phyloP scores from a whole-genome alignment of 73 alveolate genomes.

The Paramecium pentaurelia region DNA sequence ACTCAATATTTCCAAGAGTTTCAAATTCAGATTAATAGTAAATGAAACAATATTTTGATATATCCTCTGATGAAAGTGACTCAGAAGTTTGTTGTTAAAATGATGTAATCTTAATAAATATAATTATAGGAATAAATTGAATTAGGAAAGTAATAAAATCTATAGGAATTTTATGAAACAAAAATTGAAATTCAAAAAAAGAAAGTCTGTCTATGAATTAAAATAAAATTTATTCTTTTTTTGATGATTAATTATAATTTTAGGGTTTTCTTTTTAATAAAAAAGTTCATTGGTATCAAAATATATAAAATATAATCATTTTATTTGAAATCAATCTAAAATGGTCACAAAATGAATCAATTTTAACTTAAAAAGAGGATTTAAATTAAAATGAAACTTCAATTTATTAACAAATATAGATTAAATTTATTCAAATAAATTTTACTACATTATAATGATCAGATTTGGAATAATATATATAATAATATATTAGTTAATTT shows the following conservation, averaged over 20 bases:
- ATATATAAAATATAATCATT: no score
- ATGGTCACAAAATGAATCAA: no score
- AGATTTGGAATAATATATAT: no score
- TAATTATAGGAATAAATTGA: neutral
- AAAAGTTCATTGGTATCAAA: no score
- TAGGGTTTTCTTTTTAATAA: no score
- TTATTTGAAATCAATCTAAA: no score
- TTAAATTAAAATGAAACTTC: no score
- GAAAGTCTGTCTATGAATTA: neutral
- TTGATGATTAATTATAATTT: neutral
- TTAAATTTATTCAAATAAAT: no score
- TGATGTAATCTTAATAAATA: neutral
- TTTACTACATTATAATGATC: no score
- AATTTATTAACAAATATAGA: no score
- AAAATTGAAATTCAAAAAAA: neutral
- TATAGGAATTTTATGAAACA: neutral
- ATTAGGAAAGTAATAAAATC: neutral
- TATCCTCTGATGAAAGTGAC: slow-evolving; percentile 33
- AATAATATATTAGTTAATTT: no score
- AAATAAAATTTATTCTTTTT: neutral
- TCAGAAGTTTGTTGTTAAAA: slow-evolving; percentile 8
- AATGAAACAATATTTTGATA: slow-evolving; percentile 21
- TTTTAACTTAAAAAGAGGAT: no score
- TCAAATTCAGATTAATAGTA: neutral
- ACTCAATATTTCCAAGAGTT: neutral